A percentile compares a stretch with the other conserved stretches of the same genome.
Conservation (phyloP, 805 yeast species). For the Yamadazyma ubonensis region DNA sequence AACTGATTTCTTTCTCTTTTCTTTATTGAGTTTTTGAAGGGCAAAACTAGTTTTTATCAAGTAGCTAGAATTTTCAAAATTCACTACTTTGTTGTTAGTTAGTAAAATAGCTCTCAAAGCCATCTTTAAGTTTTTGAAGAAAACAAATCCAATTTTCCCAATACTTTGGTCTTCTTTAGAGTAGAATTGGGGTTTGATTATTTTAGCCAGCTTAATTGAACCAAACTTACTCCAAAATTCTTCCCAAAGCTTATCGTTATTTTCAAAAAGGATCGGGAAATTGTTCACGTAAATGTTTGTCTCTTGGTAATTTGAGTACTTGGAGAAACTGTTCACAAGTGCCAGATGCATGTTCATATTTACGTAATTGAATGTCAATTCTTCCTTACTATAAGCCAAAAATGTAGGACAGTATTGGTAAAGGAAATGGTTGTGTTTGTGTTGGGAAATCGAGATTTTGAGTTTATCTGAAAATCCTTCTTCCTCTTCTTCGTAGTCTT, state of each 20-base stretch:
- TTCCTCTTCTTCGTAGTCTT: not conserved
- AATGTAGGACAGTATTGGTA: slow-evolving; percentile 15
- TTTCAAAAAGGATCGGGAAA: slow-evolving; percentile 54
- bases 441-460: slow-evolving; percentile 33
- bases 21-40: slow-evolving; percentile 29
- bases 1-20: slow-evolving; percentile 7
- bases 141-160: slow-evolving; percentile 60
- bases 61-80: slow-evolving; percentile 21
- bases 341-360: slow-evolving; percentile 8
- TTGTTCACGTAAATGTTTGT: slow-evolving; percentile 72
- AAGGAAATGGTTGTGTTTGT: slow-evolving; percentile 34
- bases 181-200: slow-evolving; percentile 43
- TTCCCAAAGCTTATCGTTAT: slow-evolving; percentile 47
- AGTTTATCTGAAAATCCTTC: slow-evolving; percentile 12
- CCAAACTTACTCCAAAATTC: slow-evolving; percentile 42
- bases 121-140: slow-evolving; percentile 53
- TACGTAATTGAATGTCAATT: not conserved
- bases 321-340: slow-evolving; percentile 19
- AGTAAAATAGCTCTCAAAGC: slow-evolving; percentile 62
- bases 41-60: slow-evolving; percentile 42
- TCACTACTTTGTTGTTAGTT: slow-evolving; percentile 46
- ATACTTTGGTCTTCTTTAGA: slow-evolving; percentile 16
- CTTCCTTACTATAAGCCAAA: slow-evolving; percentile 1
- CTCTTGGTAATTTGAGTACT: slow-evolving; percentile 49
- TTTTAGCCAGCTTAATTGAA: slow-evolving; percentile 38